Base-by-base conservation (phyloP, 345 rosid species). In the Zanthoxylum bungeanum region DNA sequence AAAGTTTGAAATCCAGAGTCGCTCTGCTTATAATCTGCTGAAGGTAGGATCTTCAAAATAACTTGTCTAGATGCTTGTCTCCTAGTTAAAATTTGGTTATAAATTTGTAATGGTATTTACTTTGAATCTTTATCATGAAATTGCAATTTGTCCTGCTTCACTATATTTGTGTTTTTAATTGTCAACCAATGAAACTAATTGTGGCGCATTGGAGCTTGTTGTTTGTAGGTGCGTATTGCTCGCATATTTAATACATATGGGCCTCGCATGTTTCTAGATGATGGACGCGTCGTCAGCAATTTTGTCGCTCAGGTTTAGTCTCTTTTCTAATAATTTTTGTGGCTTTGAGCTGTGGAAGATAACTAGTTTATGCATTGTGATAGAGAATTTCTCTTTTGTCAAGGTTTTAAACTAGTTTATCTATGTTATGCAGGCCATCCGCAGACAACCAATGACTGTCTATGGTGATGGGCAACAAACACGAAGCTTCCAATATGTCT, bases 241-340 rank as follows among this genome's bases (percentile, higher is more conserved):
- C 97, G 99, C 67, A 95, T 95, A 24, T 95, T 95, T 73, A 95
- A 92, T 79, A 95, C 99, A 3, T 95, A 95, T 76, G 99, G 99
- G 64, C 99, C 99, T 70, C 90, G 98, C 56, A 95, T 95, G 98
- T 92, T 98, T 77, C 85, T 95, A 46, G 99, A 95, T 75, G 99
- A 95, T 81, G 99, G 99, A n/a, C 99, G 98, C 63, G 99, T 95
- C 76, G 99, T 95, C 79, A 95, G 99, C 88, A 95, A 95, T 82
- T 91, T 95, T 76, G 97, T 95, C 74, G 97, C 99, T 44, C 99
- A 95, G 97, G 99, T 87, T 66, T 49, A 47, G 51, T 68, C 58
- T 75, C 73, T 65, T 65, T 64, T 60, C 21, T 64, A 42, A 22
- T 19, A 52, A 9, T 42, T n/a, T 52, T 52, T 58, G n/a, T 24